Conservation (phyloP, 148 eudicot species). For the Amaranthus hypochondriacus region DNA sequence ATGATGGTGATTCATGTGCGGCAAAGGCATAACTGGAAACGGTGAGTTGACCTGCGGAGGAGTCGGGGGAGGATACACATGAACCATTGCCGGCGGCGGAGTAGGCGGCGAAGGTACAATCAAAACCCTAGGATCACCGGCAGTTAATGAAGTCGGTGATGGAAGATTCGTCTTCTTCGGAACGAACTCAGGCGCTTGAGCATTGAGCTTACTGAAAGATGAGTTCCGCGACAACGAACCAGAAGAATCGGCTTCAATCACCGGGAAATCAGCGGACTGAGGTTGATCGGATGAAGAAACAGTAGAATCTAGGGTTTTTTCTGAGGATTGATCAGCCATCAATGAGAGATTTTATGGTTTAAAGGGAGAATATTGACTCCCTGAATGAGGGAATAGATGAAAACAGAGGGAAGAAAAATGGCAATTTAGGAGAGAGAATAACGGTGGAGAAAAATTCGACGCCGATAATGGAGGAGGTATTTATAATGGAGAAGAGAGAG, state of each 20-base stretch:
- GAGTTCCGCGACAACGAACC: conserved; percentile 32
- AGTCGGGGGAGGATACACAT: conserved; percentile 29
- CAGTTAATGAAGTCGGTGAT: conserved; percentile 9
- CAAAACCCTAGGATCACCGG: conserved; percentile 21
- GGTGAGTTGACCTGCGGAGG: conserved; percentile 7
- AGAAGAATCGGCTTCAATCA: conserved; percentile 8
- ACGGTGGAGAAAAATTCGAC: neutral
- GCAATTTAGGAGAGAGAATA: neutral
- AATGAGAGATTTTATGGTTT: conserved; percentile 24
- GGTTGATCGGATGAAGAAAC: conserved; percentile 28
- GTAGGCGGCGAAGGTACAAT: conserved; percentile 39
- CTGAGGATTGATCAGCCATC: conserved; percentile 33
- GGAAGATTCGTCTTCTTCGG: conserved; percentile 24
- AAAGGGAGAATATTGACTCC: conserved; percentile 1
- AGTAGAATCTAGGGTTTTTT: conserved; percentile 36
- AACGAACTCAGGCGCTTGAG: conserved; percentile 74
- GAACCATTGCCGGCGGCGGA: conserved; percentile 30
- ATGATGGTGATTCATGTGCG: conserved; percentile 15
- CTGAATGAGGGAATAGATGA: neutral
- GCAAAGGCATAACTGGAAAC: conserved; percentile 15
- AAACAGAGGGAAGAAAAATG: neutral
- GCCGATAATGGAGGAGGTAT: conserved; percentile 1
- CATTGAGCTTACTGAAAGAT: conserved; percentile 55
- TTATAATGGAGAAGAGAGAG: neutral
- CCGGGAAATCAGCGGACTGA: conserved; percentile 2